Evolutionary conservation across 208 protist species (phyloP).

Genomic region (Acanthamoeba quina): DNA sequence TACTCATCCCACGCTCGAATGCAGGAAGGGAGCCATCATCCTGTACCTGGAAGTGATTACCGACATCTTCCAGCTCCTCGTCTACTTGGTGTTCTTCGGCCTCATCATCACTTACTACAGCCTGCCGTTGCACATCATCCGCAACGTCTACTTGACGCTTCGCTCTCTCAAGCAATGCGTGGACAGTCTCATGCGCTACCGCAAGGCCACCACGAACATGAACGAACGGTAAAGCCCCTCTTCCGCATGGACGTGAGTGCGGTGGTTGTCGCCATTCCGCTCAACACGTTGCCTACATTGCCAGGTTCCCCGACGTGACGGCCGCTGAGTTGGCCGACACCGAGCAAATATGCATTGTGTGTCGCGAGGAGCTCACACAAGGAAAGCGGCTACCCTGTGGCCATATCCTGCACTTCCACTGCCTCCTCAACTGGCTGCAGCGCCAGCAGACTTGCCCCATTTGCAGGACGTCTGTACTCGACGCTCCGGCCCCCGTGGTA

Average conservation of each 20-base stretch:
- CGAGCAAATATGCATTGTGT: slow-evolving; percentile 84
- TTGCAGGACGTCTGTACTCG: slow-evolving; percentile 32
- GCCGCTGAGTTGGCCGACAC: slow-evolving; percentile 74
- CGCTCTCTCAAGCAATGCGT: slow-evolving; percentile 30
- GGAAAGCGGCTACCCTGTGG: slow-evolving; percentile 81
- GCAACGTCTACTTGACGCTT: slow-evolving; percentile 64
- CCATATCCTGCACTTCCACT: slow-evolving; percentile 85
- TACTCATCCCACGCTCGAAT: background rate
- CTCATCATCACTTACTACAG: slow-evolving; percentile 52
- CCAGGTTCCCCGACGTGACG: slow-evolving; percentile 77
- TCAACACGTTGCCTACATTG: background rate
- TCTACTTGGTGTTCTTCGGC: slow-evolving; percentile 68
- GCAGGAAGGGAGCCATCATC: slow-evolving; percentile 51
- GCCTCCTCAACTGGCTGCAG: slow-evolving; percentile 74
- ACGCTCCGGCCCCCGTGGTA: background rate
- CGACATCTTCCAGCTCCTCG: slow-evolving; percentile 54
- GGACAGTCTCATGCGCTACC: slow-evolving; percentile 35
- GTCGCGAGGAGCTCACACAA: slow-evolving; percentile 76
- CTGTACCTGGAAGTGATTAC: slow-evolving; percentile 65
- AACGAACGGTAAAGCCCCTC: background rate
- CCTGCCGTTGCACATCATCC: slow-evolving; percentile 67
- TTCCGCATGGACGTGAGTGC: background rate
- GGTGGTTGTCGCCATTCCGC: background rate
- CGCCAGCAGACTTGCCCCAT: slow-evolving; percentile 49
- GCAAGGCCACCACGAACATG: slow-evolving; percentile 39